Conservation (phyloP, 2,329 filamentous ascomycete genomes). For the Colletotrichum sp. region DNA sequence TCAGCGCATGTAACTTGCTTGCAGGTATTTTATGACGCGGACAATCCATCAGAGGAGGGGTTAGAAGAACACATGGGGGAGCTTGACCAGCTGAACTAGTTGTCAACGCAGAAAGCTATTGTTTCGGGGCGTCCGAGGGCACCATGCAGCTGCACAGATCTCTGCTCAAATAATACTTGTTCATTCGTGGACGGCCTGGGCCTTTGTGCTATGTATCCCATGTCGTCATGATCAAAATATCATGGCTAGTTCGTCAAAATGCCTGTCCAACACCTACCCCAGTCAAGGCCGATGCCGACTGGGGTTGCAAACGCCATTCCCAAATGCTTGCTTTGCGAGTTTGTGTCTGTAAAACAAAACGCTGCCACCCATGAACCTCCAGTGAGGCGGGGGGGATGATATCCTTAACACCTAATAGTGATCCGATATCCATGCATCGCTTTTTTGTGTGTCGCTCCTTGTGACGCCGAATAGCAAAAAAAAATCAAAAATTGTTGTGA, state of each 20-base stretch:
- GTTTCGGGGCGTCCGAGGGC: neutral
- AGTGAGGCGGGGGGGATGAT: neutral
- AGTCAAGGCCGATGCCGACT: neutral
- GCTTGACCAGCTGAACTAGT: neutral
- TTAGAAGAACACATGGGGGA: neutral
- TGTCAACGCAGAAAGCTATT: neutral
- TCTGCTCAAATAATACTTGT: neutral
- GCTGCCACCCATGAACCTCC: neutral
- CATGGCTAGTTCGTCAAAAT: neutral
- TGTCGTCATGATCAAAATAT: slow-evolving; percentile 3
- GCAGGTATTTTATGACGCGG: neutral
- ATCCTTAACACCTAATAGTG: slow-evolving; percentile 15
- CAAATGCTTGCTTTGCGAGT: neutral
- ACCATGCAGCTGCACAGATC: neutral
- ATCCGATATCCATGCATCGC: neutral
- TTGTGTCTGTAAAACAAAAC: neutral
- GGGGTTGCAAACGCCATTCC: neutral
- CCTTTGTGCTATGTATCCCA: neutral
- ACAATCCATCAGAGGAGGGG: neutral
- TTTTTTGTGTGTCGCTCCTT: neutral
- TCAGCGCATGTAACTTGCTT: neutral
- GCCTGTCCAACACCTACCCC: neutral
- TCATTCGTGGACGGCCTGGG: neutral
- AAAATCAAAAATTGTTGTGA: neutral
- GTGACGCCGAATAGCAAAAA: neutral